Evolutionary conservation across 371 early-diverging fungal species (phyloP).

Genomic region (Haplosporangium sp.): DNA sequence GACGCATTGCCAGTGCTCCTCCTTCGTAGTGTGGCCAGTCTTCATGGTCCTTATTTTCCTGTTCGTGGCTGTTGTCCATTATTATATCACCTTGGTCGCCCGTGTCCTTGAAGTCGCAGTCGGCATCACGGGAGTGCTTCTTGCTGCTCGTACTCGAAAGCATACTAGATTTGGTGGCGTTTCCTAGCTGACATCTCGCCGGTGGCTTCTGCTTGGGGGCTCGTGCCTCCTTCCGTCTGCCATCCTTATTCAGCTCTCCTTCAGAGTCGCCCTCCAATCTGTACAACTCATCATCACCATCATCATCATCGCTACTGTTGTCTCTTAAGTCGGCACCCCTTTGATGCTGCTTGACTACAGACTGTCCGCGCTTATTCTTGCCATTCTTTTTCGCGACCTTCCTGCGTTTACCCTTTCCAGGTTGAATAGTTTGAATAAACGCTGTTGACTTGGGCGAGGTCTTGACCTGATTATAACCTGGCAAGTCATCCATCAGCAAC

Average conservation of each 20-base stretch:
- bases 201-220: neutral
- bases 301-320: neutral
- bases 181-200: too few relatives aligned
- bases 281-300: neutral
- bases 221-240: neutral
- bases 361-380: neutral
- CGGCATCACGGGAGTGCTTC: constrained; percentile 3
- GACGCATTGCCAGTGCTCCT: constrained; percentile 9
- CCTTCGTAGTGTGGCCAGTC: constrained; percentile 9
- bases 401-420: neutral
- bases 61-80: neutral
- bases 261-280: neutral
- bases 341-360: neutral
- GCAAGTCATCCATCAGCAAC: constrained; percentile 58
- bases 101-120: too few relatives aligned
- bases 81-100: neutral
- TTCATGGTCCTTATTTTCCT: neutral
- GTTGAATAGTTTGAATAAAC: neutral
- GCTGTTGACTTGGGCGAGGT: constrained; percentile 4
- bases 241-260: neutral
- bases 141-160: neutral
- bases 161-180: constrained; percentile 6
- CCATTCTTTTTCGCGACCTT: neutral
- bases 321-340: neutral
- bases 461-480: constrained; percentile 15